Base-by-base conservation (phyloP, 2,329 filamentous ascomycete genomes). In the Fusarium praegraminearum region DNA sequence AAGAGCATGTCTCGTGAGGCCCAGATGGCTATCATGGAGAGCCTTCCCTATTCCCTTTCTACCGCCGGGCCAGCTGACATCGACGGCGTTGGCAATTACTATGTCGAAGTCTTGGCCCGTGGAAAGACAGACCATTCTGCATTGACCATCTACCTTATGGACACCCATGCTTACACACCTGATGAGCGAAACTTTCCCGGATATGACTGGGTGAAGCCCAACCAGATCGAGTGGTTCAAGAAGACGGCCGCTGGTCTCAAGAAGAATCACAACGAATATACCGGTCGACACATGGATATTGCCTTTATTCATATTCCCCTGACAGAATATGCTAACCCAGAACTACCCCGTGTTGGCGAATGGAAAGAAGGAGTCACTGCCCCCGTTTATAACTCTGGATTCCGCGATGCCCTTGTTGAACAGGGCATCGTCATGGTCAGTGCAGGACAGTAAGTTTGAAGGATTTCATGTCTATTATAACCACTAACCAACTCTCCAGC, bases 291-390 rank as follows among this genome's bases (percentile, higher is more conserved):
- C 78, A 93, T 99, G 87, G 92, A 99, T 77, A 88, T 98, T 79
- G 93, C 96, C 1, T 99, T 99, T 77, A 97, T 99, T 67, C 96
- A 99, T 78, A 99, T 99, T 58, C 96, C 96, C 0, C 83, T 99
- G 5, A 94, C 96, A 0, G 96, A 99, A 78, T 98, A 98, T 76
- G 85, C 87, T 40, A 86, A 90, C 51, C 77, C 81, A 2, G 83
- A 87, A 4, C 87, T 91, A 35, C 87, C 91, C 20, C 78, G 78
- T 28, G 67, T 81, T 15, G 96, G 96, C 12, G 84, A 89, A 28
- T 96, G 90, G 89, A 89, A 87, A 56, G 96, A 99, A 78, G 85
- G 89, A 20, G 91, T 96, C 16, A 98, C 95, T 1, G 95, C 96
- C 0, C 96, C 96, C 0, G 85, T 84, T 1, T 97, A 92, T 79